Conservation (phyloP, 1,284 basidiomycete genomes). For the Caloboletus firmus region DNA sequence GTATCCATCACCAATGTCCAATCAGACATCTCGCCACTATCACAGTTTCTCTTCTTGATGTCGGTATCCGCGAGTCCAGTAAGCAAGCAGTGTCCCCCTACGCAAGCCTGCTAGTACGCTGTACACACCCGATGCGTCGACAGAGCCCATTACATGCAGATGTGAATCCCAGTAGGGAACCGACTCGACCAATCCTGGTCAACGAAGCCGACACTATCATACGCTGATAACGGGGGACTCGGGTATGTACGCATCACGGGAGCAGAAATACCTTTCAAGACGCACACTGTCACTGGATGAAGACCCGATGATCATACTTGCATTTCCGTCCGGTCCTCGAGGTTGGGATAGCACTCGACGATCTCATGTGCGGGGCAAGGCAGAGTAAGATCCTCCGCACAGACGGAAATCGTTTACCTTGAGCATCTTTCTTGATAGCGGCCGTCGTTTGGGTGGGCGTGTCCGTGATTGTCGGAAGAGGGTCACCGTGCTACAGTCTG, state of each 20-base stretch:
- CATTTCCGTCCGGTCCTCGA: slow-evolving; percentile 14
- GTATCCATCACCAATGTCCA: not conserved
- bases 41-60: slow-evolving; percentile 7
- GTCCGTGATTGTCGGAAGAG: slow-evolving; percentile 1
- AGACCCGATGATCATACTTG: slow-evolving; percentile 9
- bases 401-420: slow-evolving; percentile 25
- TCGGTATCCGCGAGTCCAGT: not conserved
- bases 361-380: slow-evolving; percentile 36
- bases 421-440: slow-evolving; percentile 32
- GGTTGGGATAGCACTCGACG: slow-evolving; percentile 34
- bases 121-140: not conserved
- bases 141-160: not conserved
- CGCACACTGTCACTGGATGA: slow-evolving; percentile 3
- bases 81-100: too few relatives aligned
- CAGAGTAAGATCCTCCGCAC: slow-evolving; percentile 28
- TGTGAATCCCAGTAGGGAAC: slow-evolving; percentile 9
- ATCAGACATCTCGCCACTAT: not conserved
- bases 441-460: slow-evolving; percentile 6
- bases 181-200: slow-evolving; percentile 1
- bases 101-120: not conserved
- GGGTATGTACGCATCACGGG: slow-evolving; percentile 1
- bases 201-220: not conserved
- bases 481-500: too few relatives aligned
- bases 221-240: slow-evolving; percentile 17
- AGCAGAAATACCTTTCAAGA: slow-evolving; percentile 7